These are phyloP conservation scores for Aspergillus thermomutatus DNA, from an alignment of 2,329 filamentous ascomycete species.

Conservation along the genomic window DNA sequence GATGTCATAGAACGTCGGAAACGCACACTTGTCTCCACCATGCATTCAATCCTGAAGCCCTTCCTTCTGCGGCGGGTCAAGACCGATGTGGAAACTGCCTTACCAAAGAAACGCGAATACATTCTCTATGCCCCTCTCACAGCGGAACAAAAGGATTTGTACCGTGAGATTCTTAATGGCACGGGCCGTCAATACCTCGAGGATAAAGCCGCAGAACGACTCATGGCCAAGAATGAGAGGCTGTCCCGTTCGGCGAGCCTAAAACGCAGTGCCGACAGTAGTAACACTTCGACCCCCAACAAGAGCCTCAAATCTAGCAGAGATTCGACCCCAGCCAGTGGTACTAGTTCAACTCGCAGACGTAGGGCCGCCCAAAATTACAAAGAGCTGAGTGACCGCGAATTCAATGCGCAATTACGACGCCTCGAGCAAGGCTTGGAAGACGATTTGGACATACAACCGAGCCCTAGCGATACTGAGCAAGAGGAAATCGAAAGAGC, in stretches of 20 bases:
- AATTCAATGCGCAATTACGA: conserved; percentile 71
- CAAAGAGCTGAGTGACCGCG: conserved; percentile 72
- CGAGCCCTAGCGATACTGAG: conserved; percentile 43
- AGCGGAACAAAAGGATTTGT: conserved; percentile 84
- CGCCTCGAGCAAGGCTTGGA: conserved; percentile 53
- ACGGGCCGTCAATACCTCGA: conserved; percentile 56
- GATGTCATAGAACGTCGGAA: conserved; percentile 76
- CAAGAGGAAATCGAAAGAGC: conserved; percentile 63
- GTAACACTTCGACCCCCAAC: conserved; percentile 46
- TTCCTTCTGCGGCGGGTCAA: conserved; percentile 86
- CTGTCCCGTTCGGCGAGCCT: conserved; percentile 43
- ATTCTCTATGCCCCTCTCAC: conserved; percentile 92
- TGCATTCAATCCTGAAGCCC: conserved; percentile 90
- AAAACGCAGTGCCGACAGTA: conserved; percentile 56
- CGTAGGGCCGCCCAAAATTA: conserved; percentile 57
- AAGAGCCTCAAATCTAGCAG: conserved; percentile 76
- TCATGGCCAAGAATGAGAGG: conserved; percentile 38
- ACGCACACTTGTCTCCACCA: conserved; percentile 75
- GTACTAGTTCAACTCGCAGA: conserved; percentile 47
- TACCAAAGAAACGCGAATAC: conserved; percentile 97
- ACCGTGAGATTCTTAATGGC: conserved; percentile 78
- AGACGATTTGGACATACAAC: conserved; percentile 48
- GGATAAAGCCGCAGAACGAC: conserved; percentile 48
- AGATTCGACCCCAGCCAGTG: conserved; percentile 67
- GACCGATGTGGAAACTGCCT: conserved; percentile 81